Evolutionary conservation across 768 basidiomycete genomes (phyloP).

Genomic region (Pulveroboletus sp.): DNA sequence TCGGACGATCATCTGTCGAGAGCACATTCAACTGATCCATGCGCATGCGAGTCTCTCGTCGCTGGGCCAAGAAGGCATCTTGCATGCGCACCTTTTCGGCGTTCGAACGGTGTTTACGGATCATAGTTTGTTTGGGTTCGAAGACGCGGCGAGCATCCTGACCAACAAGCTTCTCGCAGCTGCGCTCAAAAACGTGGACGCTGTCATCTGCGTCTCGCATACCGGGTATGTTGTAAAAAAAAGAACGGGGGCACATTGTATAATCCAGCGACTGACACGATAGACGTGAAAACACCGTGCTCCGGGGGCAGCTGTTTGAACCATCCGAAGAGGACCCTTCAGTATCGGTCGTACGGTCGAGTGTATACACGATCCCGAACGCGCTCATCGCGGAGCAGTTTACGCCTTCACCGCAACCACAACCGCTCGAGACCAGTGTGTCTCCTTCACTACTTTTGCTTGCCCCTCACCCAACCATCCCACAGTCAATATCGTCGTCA

Average conservation of each 20-base stretch:
- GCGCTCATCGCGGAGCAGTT: slow-evolving; percentile 88
- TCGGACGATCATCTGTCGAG: slow-evolving; percentile 82
- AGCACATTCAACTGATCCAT: slow-evolving; percentile 84
- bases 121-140: slow-evolving; percentile 95
- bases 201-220: slow-evolving; percentile 94
- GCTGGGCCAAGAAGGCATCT: slow-evolving; percentile 87
- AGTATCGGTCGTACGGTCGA: slow-evolving; percentile 45
- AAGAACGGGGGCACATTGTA: background rate
- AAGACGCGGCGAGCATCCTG: slow-evolving; percentile 93
- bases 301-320: slow-evolving; percentile 78
- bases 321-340: slow-evolving; percentile 41
- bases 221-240: slow-evolving; percentile 64
- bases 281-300: slow-evolving; percentile 96
- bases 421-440: slow-evolving; percentile 57
- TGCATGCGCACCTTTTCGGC: slow-evolving; percentile 85
- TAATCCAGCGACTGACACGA: background rate
- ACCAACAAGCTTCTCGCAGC: slow-evolving; percentile 94
- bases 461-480: background rate
- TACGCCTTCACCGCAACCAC: slow-evolving; percentile 51
- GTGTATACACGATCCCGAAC: slow-evolving; percentile 92
- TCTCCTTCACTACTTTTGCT: background rate
- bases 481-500: slow-evolving; percentile 85
- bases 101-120: slow-evolving; percentile 94
- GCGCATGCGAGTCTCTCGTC: slow-evolving; percentile 90
- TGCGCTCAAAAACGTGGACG: slow-evolving; percentile 87